Base-by-base conservation (phyloP, 495 filamentous ascomycete genomes). In the Lasiosphaeris hirsuta region DNA sequence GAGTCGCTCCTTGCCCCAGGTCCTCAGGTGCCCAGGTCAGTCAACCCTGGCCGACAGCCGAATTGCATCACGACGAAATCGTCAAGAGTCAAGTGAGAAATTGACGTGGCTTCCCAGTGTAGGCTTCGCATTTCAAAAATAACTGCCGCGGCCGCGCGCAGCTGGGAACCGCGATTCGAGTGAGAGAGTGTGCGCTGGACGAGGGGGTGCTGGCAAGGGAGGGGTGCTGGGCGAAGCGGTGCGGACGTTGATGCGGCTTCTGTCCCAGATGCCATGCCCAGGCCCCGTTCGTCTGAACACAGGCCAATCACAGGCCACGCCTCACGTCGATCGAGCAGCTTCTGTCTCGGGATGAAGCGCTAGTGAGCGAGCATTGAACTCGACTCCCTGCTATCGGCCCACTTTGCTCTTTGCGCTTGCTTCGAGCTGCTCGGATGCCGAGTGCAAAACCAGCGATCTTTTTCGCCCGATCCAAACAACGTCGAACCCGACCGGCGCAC, bases 331-430 rank as follows among this genome's bases (percentile, higher is more conserved):
- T 70, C 68, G 34, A 59, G 59, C 68, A 67, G 23, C 56, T 51
- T 58, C 41, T 51, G 68, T 70, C 66, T 69, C 68, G 68, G 65
- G 63, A 70, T 70, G 68, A 68, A 69, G 68, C 68, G 65, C 61
- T 62, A 68, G 65, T 63, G 68, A 63, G 63, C 43, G 33, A 62
- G 55, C 63, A 64, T 63, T 36, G 35, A 46, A 52, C 53, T 49
- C 59, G 46, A 42, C 19, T 41, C 59, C 63, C 54, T 56, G 56
- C 17, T n/a, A 51, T 60, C 55, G 56, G 41, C 53, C 63, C 63
- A 61, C 58, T 58, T 43, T 56, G 14, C 49, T 19, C 36, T 38
- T 3, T 38, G 14, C 49, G n/a, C 19, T 43, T 41, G 35, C 35
- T 55, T n/a, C 53, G 33, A 37, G 13, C 53, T 48, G 42, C 37